These are phyloP conservation scores for Sugiyamaella qingdaonensis DNA, from an alignment of 805 yeast species.

Conservation along the genomic window DNA sequence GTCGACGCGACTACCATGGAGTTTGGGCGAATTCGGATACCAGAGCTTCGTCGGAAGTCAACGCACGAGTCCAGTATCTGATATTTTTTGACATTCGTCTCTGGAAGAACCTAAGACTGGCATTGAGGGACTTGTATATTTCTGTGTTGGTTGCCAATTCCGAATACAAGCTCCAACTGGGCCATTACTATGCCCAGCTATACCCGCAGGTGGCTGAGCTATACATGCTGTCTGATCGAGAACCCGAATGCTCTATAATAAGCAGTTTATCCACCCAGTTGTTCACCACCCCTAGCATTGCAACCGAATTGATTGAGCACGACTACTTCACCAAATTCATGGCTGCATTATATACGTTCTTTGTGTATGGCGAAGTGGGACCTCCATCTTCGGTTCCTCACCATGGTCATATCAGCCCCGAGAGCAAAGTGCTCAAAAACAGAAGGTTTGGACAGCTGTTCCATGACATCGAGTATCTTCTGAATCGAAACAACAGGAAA, in stretches of 20 bases:
- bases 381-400: slow-evolving; percentile 42
- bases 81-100: slow-evolving; percentile 65
- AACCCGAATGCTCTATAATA: slow-evolving; percentile 78
- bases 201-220: slow-evolving; percentile 72
- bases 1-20: background rate
- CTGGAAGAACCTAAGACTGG: slow-evolving; percentile 58
- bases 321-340: slow-evolving; percentile 62
- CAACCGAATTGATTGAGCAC: slow-evolving; percentile 55
- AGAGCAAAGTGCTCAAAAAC: slow-evolving; percentile 52
- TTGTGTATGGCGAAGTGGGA: slow-evolving; percentile 50
- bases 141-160: slow-evolving; percentile 59
- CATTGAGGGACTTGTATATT: slow-evolving; percentile 61
- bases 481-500: slow-evolving; percentile 62
- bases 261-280: slow-evolving; percentile 75
- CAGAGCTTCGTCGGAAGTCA: background rate
- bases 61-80: slow-evolving; percentile 50
- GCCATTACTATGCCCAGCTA: slow-evolving; percentile 77
- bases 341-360: slow-evolving; percentile 58
- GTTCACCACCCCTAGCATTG: slow-evolving; percentile 83
- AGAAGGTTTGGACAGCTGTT: slow-evolving; percentile 75
- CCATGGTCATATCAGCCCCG: slow-evolving; percentile 23
- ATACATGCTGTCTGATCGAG: slow-evolving; percentile 72
- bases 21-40: background rate
- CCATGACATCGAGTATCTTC: slow-evolving; percentile 71
- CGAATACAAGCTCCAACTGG: slow-evolving; percentile 52